Percentiles rank a stretch among this genome's conserved stretches.
Evolutionary conservation across 2,329 filamentous ascomycete genomes (phyloP).

Genomic region (Exophiala calicioides): DNA sequence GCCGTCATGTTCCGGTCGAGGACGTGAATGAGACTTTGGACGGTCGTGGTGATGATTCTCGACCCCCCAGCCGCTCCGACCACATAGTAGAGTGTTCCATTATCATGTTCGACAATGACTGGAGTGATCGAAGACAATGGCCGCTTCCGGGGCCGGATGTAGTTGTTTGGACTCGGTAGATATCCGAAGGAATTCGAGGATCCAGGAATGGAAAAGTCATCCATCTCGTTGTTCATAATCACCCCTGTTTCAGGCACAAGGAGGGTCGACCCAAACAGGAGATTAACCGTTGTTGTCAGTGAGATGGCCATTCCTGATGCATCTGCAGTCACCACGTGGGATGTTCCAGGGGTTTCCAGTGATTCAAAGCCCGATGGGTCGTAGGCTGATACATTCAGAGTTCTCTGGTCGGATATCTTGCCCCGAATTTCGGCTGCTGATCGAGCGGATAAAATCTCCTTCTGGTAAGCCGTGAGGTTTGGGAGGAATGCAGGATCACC

Average conservation of each 20-base stretch:
- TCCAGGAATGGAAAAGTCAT: conserved; percentile 83
- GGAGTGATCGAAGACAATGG: conserved; percentile 82
- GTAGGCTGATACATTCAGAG: conserved; percentile 73
- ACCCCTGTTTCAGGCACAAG: conserved; percentile 81
- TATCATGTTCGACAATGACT: conserved; percentile 69
- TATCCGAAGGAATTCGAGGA: conserved; percentile 81
- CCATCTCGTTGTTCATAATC: conserved; percentile 68
- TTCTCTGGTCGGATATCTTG: conserved; percentile 71
- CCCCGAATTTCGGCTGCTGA: conserved; percentile 61
- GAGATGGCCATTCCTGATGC: conserved; percentile 72
- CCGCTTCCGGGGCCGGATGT: conserved; percentile 75
- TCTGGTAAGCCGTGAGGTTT: conserved; percentile 64
- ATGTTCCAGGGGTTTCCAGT: conserved; percentile 62
- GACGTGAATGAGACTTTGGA: conserved; percentile 72
- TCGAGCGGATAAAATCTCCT: conserved; percentile 63
- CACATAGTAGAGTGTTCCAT: conserved; percentile 66
- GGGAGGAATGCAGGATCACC: conserved; percentile 78
- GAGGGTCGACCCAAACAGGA: conserved; percentile 77
- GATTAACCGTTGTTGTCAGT: conserved; percentile 83
- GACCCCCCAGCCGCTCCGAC: conserved; percentile 79
- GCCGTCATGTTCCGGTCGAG: conserved; percentile 66
- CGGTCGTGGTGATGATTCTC: conserved; percentile 77
- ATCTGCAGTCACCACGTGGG: conserved; percentile 66
- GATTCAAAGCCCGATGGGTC: conserved; percentile 67
- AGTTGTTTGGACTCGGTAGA: conserved; percentile 77